phyloP scores from a whole-genome alignment of 2,329 filamentous ascomycete genomes.

The Metarhizium sp. region DNA sequence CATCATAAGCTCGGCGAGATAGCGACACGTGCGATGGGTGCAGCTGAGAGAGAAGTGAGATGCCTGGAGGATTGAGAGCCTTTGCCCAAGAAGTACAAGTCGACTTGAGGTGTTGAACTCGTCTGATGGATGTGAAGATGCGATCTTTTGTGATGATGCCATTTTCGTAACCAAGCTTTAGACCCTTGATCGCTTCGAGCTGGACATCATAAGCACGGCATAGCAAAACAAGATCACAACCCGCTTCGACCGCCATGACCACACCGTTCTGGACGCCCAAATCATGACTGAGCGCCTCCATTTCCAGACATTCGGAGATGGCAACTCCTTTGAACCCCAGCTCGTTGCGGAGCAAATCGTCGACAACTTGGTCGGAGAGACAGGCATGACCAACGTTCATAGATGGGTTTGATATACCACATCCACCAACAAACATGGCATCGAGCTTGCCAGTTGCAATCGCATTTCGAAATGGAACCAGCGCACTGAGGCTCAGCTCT shows the following conservation, averaged over 20 bases:
- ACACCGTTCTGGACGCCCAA: constrained; percentile 96
- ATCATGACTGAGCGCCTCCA: constrained; percentile 92
- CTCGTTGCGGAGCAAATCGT: constrained; percentile 79
- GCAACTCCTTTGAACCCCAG: constrained; percentile 86
- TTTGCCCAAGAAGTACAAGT: constrained; percentile 85
- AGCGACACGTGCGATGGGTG: constrained; percentile 75
- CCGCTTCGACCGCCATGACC: constrained; percentile 94
- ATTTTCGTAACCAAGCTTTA: constrained; percentile 84
- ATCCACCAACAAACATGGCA: constrained; percentile 92
- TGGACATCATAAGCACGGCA: constrained; percentile 84
- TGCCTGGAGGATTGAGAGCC: constrained; percentile 77
- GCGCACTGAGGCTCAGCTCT: constrained; percentile 80
- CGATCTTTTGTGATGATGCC: constrained; percentile 75
- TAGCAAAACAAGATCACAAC: constrained; percentile 83
- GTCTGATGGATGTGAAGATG: constrained; percentile 68
- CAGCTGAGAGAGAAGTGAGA: constrained; percentile 66
- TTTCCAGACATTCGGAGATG: constrained; percentile 90
- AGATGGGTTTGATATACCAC: constrained; percentile 81
- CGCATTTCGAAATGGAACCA: constrained; percentile 86
- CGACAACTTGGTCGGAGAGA: constrained; percentile 84
- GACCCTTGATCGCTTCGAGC: constrained; percentile 80
- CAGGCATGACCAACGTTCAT: constrained; percentile 96
- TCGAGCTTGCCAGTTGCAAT: constrained; percentile 74
- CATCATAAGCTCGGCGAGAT: constrained; percentile 80
- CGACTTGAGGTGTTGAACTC: constrained; percentile 73